These are phyloP conservation scores for Pyrenula aspistea DNA, from an alignment of 495 filamentous ascomycete genomes.

Conservation along the genomic window DNA sequence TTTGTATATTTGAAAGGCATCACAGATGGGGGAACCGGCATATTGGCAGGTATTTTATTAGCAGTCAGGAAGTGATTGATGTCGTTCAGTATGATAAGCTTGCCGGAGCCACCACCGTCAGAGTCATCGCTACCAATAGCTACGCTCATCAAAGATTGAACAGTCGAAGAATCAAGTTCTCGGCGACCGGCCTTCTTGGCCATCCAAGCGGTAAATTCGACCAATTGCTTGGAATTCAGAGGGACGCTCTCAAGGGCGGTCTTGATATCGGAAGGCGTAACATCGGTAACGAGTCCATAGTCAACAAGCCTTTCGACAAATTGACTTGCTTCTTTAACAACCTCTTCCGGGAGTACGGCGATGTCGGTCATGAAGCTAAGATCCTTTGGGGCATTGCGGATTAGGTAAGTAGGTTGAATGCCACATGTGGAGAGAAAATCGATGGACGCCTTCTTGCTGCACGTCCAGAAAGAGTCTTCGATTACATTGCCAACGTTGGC, in stretches of 20 bases:
- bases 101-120: constrained; percentile 41
- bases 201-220: constrained; percentile 74
- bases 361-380: constrained; percentile 85
- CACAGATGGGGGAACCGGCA: constrained; percentile 73
- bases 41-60: constrained; percentile 62
- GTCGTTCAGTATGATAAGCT: constrained; percentile 61
- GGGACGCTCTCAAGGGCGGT: constrained; percentile 67
- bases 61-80: constrained; percentile 64
- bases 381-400: constrained; percentile 70
- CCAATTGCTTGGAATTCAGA: constrained; percentile 58
- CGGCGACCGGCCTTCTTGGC: constrained; percentile 50
- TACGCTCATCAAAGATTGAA: constrained; percentile 58
- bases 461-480: constrained; percentile 91
- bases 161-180: constrained; percentile 52
- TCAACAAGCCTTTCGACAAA: constrained; percentile 71
- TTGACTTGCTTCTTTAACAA: constrained; percentile 46
- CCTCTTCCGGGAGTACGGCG: constrained; percentile 67
- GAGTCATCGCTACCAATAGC: constrained; percentile 69
- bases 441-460: constrained; percentile 65
- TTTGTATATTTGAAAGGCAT: constrained; percentile 74
- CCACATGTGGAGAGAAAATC: constrained; percentile 82
- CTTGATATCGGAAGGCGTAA: constrained; percentile 77
- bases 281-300: constrained; percentile 68
- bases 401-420: constrained; percentile 62
- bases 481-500: constrained; percentile 67